Base-by-base conservation (phyloP, 139 green algal species). In the Chlamydomonas sphaeroides region DNA sequence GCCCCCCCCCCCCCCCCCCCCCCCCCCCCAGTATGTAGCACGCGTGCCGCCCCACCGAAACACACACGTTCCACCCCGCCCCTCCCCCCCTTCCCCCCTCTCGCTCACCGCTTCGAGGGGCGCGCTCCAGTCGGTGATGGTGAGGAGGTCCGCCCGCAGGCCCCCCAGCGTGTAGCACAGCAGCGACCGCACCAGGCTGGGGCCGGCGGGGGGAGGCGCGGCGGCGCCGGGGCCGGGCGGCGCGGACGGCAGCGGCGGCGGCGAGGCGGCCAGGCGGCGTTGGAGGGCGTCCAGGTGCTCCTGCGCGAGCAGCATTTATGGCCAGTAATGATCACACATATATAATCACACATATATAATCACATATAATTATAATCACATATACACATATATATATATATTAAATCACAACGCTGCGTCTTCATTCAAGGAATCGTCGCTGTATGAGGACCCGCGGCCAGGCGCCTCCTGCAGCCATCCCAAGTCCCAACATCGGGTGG, bases 61-160 rank as follows among this genome's bases (percentile, higher is more conserved):
- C n/a, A n/a, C n/a, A n/a, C n/a, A n/a, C n/a, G n/a, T n/a, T n/a
- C n/a, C n/a, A n/a, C n/a, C n/a, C n/a, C n/a, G n/a, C n/a, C n/a
- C n/a, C n/a, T n/a, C n/a, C n/a, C n/a, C n/a, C n/a, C n/a, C n/a
- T n/a, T n/a, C n/a, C 56, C 90, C 85, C 32, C 88, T 66, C 63
- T 86, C 72, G 20, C 61, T 33, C 32, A 90, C 49, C 66, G 71
- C 67, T 33, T 90, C 79, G 51, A 80, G 74, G 30, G 83, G 66
- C 11, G 79, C 75, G 15, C 5, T 33, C 57, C 88, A 90, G 72
- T 94, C 88, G 17, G 90, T 91, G 59, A 94, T 81, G 48, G 90
- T 94, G 15, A 94, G 57, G 69, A 91, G 38, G 23, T 94, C 88
- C 15, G 63, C 62, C 15, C 82, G 68, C 38, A 88, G 83, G 7